Evolutionary conservation across 2,329 filamentous ascomycete species (phyloP).

Genomic region (Trichophyton verrucosum): DNA sequence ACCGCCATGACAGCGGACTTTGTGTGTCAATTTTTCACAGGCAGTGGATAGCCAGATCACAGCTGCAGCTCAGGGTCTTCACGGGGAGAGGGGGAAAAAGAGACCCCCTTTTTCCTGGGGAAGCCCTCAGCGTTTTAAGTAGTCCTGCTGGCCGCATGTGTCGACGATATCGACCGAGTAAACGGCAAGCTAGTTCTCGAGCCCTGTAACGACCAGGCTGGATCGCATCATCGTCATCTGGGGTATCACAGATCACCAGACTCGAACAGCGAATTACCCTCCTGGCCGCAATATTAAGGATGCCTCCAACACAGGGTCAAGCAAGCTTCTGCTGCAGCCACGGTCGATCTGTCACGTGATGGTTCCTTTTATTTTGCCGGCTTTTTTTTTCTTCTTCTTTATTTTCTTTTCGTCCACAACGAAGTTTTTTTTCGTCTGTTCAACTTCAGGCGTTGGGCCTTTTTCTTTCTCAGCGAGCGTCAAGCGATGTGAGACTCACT

Average conservation of each 20-base stretch:
- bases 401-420: neutral
- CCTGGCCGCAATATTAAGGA: neutral
- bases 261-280: neutral
- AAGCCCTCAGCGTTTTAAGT: neutral
- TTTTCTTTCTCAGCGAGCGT: too few species aligned
- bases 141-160: neutral
- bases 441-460: too few species aligned
- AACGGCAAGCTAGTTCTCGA: neutral
- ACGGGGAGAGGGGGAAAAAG: neutral
- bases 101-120: neutral
- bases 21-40: too few species aligned
- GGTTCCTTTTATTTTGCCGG: neutral
- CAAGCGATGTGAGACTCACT: too few species aligned
- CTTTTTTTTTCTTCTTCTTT: neutral
- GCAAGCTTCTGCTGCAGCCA: neutral
- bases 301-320: neutral
- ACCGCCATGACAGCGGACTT: slow-evolving; percentile 4
- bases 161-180: neutral
- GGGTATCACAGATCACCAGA: neutral
- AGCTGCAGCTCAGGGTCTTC: neutral
- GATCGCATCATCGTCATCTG: neutral
- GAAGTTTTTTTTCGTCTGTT: too few species aligned
- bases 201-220: neutral
- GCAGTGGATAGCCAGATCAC: slow-evolving; percentile 1
- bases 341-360: neutral